Percentiles rank a stretch among this genome's conserved stretches.
Evolutionary conservation across 1,284 basidiomycete species (phyloP).

Genomic region (Jaminaea rosea): DNA sequence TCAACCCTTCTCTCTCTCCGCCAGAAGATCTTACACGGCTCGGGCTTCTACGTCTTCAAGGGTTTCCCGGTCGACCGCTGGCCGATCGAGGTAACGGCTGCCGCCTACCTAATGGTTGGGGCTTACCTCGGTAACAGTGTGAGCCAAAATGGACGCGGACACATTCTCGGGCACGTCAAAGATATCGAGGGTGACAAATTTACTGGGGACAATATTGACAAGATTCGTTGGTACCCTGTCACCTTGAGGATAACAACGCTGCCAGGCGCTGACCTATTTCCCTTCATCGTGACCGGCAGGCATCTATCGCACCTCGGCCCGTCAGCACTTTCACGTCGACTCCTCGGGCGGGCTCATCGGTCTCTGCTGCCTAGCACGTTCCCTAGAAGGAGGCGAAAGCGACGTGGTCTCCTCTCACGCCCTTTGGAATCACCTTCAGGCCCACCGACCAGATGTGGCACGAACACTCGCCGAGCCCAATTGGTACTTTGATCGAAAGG

Average conservation of each 20-base stretch:
- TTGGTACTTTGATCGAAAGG: constrained; percentile 41
- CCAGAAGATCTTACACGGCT: constrained; percentile 22
- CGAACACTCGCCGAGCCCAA: constrained; percentile 41
- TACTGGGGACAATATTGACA: constrained; percentile 47
- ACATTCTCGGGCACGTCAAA: constrained; percentile 50
- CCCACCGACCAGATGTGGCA: constrained; percentile 49
- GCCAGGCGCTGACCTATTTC: no score
- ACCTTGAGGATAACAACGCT: no score
- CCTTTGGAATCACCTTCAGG: constrained; percentile 50
- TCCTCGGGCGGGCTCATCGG: constrained; percentile 47
- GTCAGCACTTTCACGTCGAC: constrained; percentile 49
- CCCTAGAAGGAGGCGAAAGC: constrained; percentile 50
- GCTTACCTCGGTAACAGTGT: constrained; percentile 47
- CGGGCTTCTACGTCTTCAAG: constrained; percentile 50
- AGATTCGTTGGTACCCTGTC: constrained; percentile 51
- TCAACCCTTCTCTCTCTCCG: constrained; percentile 19
- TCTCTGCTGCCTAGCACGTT: constrained; percentile 50
- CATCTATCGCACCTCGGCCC: constrained; percentile 47
- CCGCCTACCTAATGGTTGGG: constrained; percentile 49
- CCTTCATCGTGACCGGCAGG: no score
- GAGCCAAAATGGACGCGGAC: constrained; percentile 49
- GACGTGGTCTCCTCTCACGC: constrained; percentile 50
- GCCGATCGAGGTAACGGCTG: constrained; percentile 45
- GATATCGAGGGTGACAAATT: constrained; percentile 49
- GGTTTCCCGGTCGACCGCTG: constrained; percentile 48